Evolutionary conservation across 257 asterid species (phyloP).

Genomic region (Solanum ossicruentum): DNA sequence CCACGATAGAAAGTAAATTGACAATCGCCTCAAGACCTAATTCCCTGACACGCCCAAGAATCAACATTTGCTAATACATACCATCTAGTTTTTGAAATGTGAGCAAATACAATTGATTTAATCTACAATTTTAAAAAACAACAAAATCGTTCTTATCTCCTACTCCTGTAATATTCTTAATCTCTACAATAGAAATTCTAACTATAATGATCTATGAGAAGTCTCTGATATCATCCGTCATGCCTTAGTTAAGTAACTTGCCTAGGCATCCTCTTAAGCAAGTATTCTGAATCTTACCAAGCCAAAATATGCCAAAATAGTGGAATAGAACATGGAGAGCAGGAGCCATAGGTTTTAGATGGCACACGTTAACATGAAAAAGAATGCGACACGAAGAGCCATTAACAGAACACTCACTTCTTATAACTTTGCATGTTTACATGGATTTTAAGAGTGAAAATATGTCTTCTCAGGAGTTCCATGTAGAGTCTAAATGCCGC

Average conservation of each 20-base stretch:
- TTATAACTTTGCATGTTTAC: constrained; percentile 42
- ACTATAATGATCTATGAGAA: neutral
- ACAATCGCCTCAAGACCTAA: neutral
- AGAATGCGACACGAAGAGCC: neutral
- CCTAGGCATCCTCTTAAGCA: neutral
- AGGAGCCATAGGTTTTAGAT: neutral
- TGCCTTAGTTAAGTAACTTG: neutral
- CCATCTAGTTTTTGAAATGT: neutral
- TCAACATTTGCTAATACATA: neutral
- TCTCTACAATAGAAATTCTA: neutral
- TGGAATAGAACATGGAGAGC: neutral
- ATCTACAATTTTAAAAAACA: neutral
- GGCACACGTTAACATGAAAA: neutral
- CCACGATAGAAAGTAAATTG: neutral
- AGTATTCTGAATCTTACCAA: neutral
- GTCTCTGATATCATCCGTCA: neutral
- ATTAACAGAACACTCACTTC: constrained; percentile 42
- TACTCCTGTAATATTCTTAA: neutral
- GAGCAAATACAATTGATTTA: neutral
- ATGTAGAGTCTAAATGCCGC: constrained; percentile 80
- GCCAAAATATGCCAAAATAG: neutral
- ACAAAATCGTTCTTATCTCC: neutral
- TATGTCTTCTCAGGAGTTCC: constrained; percentile 75
- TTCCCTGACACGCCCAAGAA: neutral
- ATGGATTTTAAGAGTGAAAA: constrained; percentile 48